Evolutionary conservation across 495 filamentous ascomycete genomes (phyloP).

Genomic region (Platismatia glauca): DNA sequence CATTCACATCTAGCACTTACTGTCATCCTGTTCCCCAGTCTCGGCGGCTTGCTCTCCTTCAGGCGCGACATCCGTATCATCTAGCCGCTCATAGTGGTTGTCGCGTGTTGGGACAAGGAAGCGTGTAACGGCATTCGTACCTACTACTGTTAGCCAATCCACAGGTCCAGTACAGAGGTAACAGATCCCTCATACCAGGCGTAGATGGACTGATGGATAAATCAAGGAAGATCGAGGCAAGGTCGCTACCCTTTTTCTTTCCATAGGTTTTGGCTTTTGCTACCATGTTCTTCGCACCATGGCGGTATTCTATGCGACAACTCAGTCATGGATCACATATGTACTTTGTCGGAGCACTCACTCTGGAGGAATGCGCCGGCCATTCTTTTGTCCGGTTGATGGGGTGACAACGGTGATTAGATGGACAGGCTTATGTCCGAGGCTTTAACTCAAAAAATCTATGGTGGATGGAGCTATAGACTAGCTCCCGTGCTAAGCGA

Average conservation of each 20-base stretch:
- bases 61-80: background rate
- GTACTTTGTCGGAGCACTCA: background rate
- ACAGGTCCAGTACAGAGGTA: background rate
- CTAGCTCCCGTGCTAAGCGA: background rate
- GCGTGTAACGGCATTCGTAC: background rate
- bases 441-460: background rate
- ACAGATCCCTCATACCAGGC: background rate
- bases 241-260: background rate
- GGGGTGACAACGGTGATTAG: background rate
- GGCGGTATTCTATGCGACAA: background rate
- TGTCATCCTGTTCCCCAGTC: background rate
- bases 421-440: background rate
- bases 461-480: background rate
- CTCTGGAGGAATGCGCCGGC: background rate
- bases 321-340: background rate
- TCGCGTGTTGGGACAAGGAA: background rate
- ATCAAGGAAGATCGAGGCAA: background rate
- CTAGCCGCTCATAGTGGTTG: background rate
- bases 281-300: background rate
- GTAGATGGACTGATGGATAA: background rate
- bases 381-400: background rate
- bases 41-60: background rate
- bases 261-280: constrained; percentile 6
- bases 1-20: background rate
- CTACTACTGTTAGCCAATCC: background rate